Evolutionary conservation across 228 moss, liverwort and hornwort genomes (phyloP), one percentile per base, ranked within the genome.

Genomic region (Sphagnum fallax): DNA sequence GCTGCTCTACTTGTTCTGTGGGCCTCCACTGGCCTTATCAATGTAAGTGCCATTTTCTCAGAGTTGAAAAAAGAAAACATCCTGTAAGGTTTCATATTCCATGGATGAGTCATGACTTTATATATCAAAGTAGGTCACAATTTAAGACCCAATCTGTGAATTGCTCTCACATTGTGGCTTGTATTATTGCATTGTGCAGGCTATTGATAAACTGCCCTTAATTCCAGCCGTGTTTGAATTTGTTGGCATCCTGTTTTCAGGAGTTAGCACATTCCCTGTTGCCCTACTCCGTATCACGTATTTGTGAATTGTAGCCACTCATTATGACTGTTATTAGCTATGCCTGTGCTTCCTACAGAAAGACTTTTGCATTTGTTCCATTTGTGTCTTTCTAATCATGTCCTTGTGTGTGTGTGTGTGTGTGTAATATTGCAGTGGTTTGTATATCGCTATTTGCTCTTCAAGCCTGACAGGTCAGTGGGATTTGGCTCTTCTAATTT

Each of bases 391-490:
- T 52, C 10, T 49, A 6, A 14, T 47, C 4, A 48, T 55, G 9
- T 48, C 47, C 47, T 59, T 48, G 32, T 47, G 47, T 59, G 52
- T 49, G 57, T 68, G 72, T 32, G 32, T 32, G 32, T 32, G 32
- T 32, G 32, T 32, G 32, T 32, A 32, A 32, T 32, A 32, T 32
- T 32, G 76, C 92, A 92, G 90, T 93, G 90, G 90, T 93, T 93
- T 73, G 75, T 78, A 52, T 93, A 93, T 78, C 88, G 93, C 59
- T 93, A 90, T 73, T 82, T 93, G 78, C 89, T 93, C 77, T 93
- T 93, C 88, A 93, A 90, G 81, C 90, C 93, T 60, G 88, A 90
- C 83, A 92, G 88, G 92, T 92, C 12, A 55, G 55, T 55, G 8
- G 8, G 55, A 8, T 12, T 55, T 32, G 32, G 32, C 32, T 3